Evolutionary conservation across 2,329 filamentous ascomycete species (phyloP).

Genomic region (Aspergillus neotritici): DNA sequence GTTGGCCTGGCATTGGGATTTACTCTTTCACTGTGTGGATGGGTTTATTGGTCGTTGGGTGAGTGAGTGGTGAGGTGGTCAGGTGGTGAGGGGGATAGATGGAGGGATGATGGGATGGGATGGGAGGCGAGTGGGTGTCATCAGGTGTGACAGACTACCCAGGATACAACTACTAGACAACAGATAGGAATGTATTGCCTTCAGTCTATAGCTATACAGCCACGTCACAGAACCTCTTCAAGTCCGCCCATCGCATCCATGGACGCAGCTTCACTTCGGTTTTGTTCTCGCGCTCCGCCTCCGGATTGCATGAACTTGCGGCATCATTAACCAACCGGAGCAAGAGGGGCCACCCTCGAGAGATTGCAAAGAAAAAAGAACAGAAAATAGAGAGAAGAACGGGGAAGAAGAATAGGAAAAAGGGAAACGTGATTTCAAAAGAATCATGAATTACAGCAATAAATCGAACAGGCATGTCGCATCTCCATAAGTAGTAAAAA

Average conservation of each 20-base stretch:
- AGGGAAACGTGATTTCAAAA: constrained; percentile 22
- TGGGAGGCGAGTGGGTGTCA: no score
- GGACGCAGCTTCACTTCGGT: constrained; percentile 16
- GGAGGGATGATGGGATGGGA: no score
- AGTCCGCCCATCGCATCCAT: background rate
- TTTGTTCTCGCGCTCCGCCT: constrained; percentile 26
- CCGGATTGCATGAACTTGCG: constrained; percentile 32
- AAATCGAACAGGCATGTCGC: constrained; percentile 33
- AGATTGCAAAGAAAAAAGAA: constrained; percentile 28
- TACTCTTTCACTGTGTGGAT: no score
- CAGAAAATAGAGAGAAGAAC: constrained; percentile 30
- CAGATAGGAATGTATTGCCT: background rate
- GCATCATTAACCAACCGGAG: constrained; percentile 35
- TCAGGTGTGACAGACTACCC: no score
- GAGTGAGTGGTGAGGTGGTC: no score
- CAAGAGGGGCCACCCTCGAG: no score
- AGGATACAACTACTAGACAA: constrained; percentile 4
- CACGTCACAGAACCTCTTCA: no score
- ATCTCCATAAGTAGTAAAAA: constrained; percentile 32
- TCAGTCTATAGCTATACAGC: no score
- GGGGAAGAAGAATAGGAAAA: constrained; percentile 24
- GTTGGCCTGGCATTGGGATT: background rate
- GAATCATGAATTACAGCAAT: constrained; percentile 32
- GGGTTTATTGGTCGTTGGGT: no score
- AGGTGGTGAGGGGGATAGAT: no score